Conservation (phyloP, 2,329 filamentous ascomycete genomes). For the Tolypocladium ovalisporum region DNA sequence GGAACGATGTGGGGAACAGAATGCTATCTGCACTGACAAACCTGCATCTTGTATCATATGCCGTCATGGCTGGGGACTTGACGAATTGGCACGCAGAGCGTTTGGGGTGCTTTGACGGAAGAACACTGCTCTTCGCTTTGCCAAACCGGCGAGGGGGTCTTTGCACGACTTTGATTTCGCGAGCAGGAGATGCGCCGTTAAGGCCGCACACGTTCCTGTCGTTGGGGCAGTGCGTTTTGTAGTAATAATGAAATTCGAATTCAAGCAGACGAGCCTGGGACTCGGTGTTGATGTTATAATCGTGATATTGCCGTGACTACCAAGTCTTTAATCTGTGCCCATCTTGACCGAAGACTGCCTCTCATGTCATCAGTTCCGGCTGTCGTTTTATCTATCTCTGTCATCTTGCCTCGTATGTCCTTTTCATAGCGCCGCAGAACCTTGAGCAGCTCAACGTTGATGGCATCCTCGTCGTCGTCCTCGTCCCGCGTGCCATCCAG, state of each 20-base stretch:
- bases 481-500: constrained; percentile 36
- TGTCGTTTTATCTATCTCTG: constrained; percentile 17
- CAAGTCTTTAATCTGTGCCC: constrained; percentile 15
- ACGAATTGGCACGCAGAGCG: constrained; percentile 5
- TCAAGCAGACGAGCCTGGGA: not conserved
- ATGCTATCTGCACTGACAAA: not conserved
- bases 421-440: constrained; percentile 26
- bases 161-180: not conserved
- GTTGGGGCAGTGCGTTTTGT: not conserved
- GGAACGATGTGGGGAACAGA: not conserved
- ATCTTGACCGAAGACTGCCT: constrained; percentile 9
- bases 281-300: constrained; percentile 2
- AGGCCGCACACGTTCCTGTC: not conserved
- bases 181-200: not conserved
- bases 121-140: not conserved
- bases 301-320: constrained; percentile 8
- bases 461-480: constrained; percentile 29
- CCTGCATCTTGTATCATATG: constrained; percentile 6
- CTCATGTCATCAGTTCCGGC: constrained; percentile 16
- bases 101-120: not conserved
- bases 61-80: not conserved
- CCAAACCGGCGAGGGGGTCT: not conserved
- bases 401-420: constrained; percentile 18
- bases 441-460: constrained; percentile 22
- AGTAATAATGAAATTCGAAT: not conserved